Conservation (phyloP, 768 basidiomycete species). For the Sarcodon aspratus region DNA sequence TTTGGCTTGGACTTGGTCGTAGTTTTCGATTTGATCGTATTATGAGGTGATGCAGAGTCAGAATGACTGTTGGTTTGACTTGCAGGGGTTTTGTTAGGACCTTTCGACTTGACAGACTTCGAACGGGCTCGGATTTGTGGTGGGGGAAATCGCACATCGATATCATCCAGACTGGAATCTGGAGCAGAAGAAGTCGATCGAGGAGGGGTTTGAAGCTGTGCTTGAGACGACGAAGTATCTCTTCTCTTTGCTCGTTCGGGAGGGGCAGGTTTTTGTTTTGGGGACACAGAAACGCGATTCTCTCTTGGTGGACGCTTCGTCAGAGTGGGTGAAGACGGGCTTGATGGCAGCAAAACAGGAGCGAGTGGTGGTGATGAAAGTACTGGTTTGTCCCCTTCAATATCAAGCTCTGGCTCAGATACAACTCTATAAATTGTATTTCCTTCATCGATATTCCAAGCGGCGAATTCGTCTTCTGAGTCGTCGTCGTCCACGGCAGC, state of each 20-base stretch:
- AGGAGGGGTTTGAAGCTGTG: too few species aligned
- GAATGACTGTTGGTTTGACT: too few species aligned
- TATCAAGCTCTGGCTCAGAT: not conserved
- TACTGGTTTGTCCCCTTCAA: not conserved
- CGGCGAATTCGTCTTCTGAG: constrained; percentile 16
- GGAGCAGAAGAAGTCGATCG: too few species aligned
- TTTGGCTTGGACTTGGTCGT: too few species aligned
- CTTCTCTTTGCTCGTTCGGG: not conserved
- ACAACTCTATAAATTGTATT: not conserved
- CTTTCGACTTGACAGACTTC: not conserved
- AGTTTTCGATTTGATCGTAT: too few species aligned
- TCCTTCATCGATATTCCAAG: constrained; percentile 9
- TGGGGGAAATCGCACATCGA: not conserved
- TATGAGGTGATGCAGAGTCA: too few species aligned
- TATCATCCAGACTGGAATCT: not conserved
- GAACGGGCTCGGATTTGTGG: not conserved
- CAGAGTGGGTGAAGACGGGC: not conserved
- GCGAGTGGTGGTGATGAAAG: not conserved
- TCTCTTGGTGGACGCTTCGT: not conserved
- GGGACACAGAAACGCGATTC: not conserved
- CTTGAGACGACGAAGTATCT: too few species aligned
- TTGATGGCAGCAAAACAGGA: not conserved
- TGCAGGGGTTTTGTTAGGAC: not conserved
- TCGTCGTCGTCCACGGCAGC: constrained; percentile 3
- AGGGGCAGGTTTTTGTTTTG: not conserved